Conservation (phyloP, 306 rosid species). For the Aeschynomene evenia region DNA sequence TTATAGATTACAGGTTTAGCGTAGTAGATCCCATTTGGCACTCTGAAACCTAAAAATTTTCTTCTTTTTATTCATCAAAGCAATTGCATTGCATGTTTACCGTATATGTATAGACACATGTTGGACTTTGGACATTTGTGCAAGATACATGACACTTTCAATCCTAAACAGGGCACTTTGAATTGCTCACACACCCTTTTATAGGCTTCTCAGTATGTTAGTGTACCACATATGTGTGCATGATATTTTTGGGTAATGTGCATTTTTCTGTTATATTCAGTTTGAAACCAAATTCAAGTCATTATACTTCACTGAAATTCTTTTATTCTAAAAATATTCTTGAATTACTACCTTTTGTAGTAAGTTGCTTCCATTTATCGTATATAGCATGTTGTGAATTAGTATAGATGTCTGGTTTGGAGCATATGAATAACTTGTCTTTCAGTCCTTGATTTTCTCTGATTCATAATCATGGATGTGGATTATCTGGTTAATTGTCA, state of each 20-base stretch:
- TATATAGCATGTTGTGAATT: not conserved
- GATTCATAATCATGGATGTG: not conserved
- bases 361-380: not conserved
- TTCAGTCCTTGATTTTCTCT: not conserved
- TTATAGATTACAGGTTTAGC: not conserved
- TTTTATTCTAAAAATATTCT: not conserved
- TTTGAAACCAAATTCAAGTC: too few relatives aligned
- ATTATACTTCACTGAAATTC: not conserved
- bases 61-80: not conserved
- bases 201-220: not conserved
- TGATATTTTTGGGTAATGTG: too few relatives aligned
- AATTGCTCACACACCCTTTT: not conserved
- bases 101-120: not conserved
- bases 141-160: not conserved
- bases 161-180: not conserved
- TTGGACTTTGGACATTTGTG: not conserved
- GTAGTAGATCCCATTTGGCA: not conserved
- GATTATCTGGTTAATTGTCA: not conserved
- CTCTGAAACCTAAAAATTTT: not conserved
- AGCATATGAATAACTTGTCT: not conserved
- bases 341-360: not conserved
- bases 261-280: too few relatives aligned
- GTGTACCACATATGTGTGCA: not conserved
- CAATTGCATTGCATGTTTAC: not conserved
- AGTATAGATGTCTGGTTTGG: not conserved